Conservation (phyloP, 306 rosid genomes). For the Crotalaria pallida region DNA sequence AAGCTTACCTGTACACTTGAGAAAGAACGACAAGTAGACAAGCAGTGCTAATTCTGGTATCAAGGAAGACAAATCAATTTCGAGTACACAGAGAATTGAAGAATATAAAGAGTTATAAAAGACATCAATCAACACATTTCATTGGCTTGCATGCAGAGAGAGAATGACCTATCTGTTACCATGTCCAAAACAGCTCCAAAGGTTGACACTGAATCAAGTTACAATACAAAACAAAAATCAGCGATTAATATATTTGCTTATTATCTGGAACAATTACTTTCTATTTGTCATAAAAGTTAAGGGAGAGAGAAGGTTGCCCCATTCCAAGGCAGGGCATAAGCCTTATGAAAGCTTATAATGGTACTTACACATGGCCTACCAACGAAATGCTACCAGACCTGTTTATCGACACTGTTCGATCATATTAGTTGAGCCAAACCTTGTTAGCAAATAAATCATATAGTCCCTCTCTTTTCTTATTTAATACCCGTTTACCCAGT, state of each 20-base stretch:
- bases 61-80: conserved; percentile 28
- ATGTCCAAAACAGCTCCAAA: conserved; percentile 99
- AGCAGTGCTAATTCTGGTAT: conserved; percentile 91
- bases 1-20: conserved; percentile 73
- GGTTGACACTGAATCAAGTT: conserved; percentile 71
- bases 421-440: conserved; percentile 14
- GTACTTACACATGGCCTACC: neutral
- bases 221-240: neutral
- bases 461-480: conserved; percentile 9
- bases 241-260: neutral
- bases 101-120: no score
- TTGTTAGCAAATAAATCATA: conserved; percentile 9
- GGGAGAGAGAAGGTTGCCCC: neutral
- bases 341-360: neutral
- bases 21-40: conserved; percentile 90
- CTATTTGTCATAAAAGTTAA: neutral
- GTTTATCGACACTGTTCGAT: neutral
- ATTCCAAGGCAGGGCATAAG: conserved; percentile 1
- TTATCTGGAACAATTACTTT: neutral
- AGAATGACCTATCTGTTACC: conserved; percentile 93
- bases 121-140: neutral
- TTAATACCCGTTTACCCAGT: neutral
- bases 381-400: neutral
- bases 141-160: conserved; percentile 19
- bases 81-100: conserved; percentile 11